Conservation (phyloP, 148 eudicot genomes). For the Rhododendron griersonianum region DNA sequence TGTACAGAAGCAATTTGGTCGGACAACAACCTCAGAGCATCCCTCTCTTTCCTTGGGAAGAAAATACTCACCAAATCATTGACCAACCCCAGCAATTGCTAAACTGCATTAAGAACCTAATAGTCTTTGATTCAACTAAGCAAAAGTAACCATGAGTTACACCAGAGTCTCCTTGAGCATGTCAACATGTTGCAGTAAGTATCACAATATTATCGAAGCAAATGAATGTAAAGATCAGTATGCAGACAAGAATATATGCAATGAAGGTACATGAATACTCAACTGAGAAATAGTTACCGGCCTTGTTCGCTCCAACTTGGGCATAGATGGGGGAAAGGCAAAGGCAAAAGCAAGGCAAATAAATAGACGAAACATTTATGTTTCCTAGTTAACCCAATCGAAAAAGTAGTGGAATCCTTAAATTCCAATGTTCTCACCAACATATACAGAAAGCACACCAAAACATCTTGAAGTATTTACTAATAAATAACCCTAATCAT, state of each 20-base stretch:
- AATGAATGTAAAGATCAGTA: background rate
- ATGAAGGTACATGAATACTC: background rate
- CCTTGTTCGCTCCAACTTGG: background rate
- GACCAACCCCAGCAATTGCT: background rate
- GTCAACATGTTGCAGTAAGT: background rate
- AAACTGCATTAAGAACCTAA: too few species aligned
- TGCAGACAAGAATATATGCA: background rate
- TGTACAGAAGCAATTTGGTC: background rate
- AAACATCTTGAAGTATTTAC: background rate
- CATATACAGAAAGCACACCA: background rate
- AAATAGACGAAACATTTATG: background rate
- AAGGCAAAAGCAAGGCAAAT: background rate
- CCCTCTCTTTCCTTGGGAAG: background rate
- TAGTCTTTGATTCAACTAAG: too few species aligned
- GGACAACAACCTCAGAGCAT: background rate
- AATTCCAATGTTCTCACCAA: background rate
- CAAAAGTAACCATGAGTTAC: too few species aligned
- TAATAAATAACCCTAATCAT: background rate
- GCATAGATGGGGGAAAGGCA: background rate
- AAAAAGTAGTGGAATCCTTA: background rate
- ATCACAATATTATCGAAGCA: background rate
- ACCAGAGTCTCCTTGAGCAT: too few species aligned
- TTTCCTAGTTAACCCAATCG: background rate
- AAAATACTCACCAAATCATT: background rate
- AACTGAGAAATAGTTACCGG: background rate